A percentile compares a stretch with the other conserved stretches of the same genome.
Evolutionary conservation across 345 rosid genomes (phyloP).

Genomic region (Hibiscus tridactylites): DNA sequence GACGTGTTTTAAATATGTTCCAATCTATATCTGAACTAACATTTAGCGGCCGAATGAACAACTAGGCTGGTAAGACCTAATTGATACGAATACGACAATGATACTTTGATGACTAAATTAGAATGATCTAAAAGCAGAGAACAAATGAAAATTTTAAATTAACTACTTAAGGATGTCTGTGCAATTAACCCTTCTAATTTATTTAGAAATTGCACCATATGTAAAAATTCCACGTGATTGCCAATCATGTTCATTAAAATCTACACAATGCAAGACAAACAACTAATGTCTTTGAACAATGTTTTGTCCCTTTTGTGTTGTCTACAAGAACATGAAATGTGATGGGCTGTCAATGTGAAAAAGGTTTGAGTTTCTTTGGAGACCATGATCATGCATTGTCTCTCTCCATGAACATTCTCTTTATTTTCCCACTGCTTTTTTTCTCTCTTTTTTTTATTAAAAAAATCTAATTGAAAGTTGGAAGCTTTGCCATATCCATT

Average conservation of each 20-base stretch:
- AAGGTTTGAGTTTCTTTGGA: constrained; percentile 5
- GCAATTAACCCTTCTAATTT: neutral
- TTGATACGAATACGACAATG: too few species aligned
- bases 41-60: too few species aligned
- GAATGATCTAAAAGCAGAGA: too few species aligned
- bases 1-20: too few species aligned
- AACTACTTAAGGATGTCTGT: too few species aligned
- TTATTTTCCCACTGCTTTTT: constrained; percentile 3
- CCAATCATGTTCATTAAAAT: neutral
- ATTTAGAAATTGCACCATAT: neutral
- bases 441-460: neutral
- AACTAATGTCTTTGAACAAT: neutral
- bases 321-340: neutral
- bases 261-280: neutral
- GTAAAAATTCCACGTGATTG: neutral
- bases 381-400: constrained; percentile 16
- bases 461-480: neutral
- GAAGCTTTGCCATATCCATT: constrained; percentile 15
- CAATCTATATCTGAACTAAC: too few species aligned
- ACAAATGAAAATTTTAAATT: too few species aligned
- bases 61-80: too few species aligned
- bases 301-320: neutral
- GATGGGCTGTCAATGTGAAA: constrained; percentile 10
- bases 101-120: too few species aligned
- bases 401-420: constrained; percentile 13